These are phyloP conservation scores for Lolium perenne DNA, from an alignment of 176 grass and related monocot genomes.

Conservation along the genomic window DNA sequence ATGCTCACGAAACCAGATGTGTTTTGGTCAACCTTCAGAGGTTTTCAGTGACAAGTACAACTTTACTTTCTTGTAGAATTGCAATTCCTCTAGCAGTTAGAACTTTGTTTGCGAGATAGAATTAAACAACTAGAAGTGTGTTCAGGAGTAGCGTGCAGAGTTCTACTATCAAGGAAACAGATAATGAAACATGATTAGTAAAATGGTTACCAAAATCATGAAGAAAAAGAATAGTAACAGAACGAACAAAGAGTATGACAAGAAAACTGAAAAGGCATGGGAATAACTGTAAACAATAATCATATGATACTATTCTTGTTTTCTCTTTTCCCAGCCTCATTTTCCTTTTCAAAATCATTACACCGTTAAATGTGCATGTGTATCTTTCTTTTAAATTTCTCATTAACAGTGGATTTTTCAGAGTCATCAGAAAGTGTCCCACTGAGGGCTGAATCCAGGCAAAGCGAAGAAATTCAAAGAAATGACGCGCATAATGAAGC, in stretches of 20 bases:
- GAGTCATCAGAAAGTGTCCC: conserved; percentile 48
- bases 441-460: conserved; percentile 31
- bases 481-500: conserved; percentile 34
- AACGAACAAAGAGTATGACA: not conserved
- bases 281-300: not conserved
- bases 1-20: not conserved
- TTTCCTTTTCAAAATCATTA: not conserved
- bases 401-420: conserved; percentile 27
- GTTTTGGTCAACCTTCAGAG: not conserved
- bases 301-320: not conserved
- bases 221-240: not conserved
- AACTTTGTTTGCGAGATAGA: not conserved
- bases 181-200: not conserved
- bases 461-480: conserved; percentile 22
- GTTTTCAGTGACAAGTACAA: conserved; percentile 18
- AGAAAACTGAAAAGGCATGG: not conserved
- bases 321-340: not conserved
- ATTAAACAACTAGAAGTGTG: not conserved
- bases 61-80: conserved; percentile 8
- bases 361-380: not conserved
- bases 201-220: conserved; percentile 11
- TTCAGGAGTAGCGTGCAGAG: not conserved
- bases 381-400: conserved; percentile 26
- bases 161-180: not conserved
- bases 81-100: not conserved